phyloP scores from a whole-genome alignment of 2,329 filamentous ascomycete genomes.

The Arthrobotrys iridis region DNA sequence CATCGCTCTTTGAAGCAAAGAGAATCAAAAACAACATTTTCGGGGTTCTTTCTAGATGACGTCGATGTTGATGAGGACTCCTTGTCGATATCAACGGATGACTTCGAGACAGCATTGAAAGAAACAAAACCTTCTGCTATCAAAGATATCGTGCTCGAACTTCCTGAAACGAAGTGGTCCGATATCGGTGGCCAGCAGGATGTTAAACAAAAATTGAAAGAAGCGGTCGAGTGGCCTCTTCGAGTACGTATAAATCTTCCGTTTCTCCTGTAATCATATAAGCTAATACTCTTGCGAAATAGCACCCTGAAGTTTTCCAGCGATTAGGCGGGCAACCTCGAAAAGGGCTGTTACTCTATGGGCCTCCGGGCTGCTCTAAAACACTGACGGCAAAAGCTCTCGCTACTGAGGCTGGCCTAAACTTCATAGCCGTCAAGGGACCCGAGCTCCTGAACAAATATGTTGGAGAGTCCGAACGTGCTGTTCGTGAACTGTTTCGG shows the following conservation, averaged over 20 bases:
- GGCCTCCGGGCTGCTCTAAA: conserved; percentile 75
- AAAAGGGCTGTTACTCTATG: conserved; percentile 73
- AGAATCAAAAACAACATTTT: conserved; percentile 2
- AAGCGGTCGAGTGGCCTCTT: conserved; percentile 59
- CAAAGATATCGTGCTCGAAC: conserved; percentile 73
- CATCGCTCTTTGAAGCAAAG: conserved; percentile 31
- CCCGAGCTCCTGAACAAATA: conserved; percentile 76
- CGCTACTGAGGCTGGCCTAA: conserved; percentile 73
- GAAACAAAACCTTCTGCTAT: conserved; percentile 72
- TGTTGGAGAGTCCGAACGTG: conserved; percentile 75
- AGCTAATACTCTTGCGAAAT: neutral
- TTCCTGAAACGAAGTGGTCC: conserved; percentile 71
- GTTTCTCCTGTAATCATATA: neutral
- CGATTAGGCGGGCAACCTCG: conserved; percentile 63
- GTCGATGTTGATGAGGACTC: conserved; percentile 23
- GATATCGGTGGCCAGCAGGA: conserved; percentile 73
- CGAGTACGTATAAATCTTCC: conserved; percentile 42
- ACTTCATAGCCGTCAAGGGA: conserved; percentile 75
- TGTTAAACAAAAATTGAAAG: conserved; percentile 64
- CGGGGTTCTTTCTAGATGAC: conserved; percentile 42
- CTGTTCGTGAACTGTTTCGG: conserved; percentile 72
- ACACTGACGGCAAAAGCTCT: conserved; percentile 74
- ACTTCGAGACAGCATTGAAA: conserved; percentile 67
- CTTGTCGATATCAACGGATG: conserved; percentile 58
- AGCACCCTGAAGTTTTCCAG: conserved; percentile 58